Evolutionary conservation across 225 moss, liverwort and hornwort genomes (phyloP).

Genomic region (Physcomitrium patens): DNA sequence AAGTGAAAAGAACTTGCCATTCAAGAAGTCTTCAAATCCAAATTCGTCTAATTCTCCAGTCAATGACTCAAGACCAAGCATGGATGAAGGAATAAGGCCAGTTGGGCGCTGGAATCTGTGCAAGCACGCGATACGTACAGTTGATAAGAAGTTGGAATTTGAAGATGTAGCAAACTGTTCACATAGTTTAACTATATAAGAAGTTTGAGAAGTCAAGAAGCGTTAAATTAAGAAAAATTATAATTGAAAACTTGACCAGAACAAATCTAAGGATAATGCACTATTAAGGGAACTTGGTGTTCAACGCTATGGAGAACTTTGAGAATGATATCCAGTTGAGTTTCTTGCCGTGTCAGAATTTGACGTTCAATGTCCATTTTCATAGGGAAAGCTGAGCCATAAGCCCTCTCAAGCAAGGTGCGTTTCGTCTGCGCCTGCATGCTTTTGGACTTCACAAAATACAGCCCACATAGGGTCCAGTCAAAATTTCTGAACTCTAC

Average conservation of each 20-base stretch:
- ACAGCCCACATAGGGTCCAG: slow-evolving; percentile 29
- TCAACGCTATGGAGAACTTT: not conserved
- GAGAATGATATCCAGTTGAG: not conserved
- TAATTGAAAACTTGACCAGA: not conserved
- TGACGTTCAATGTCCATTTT: slow-evolving; percentile 90
- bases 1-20: slow-evolving; percentile 49
- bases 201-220: not conserved
- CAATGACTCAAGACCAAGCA: slow-evolving; percentile 95
- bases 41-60: slow-evolving; percentile 90
- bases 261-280: not conserved
- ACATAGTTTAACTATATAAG: not conserved
- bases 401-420: slow-evolving; percentile 67
- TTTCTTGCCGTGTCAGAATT: slow-evolving; percentile 77
- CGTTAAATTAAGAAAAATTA: not conserved
- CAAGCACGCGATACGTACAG: slow-evolving; percentile 1
- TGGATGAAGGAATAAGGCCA: slow-evolving; percentile 87
- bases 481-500: slow-evolving; percentile 11
- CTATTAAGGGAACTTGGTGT: not conserved
- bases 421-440: slow-evolving; percentile 73
- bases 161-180: not conserved
- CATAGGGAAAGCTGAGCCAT: slow-evolving; percentile 83
- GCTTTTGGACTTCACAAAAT: slow-evolving; percentile 62
- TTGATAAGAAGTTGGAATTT: slow-evolving; percentile 1
- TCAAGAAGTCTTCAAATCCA: slow-evolving; percentile 89
- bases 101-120: slow-evolving; percentile 91